phyloP scores from a whole-genome alignment of 306 rosid species.

The Datisca glomerata region DNA sequence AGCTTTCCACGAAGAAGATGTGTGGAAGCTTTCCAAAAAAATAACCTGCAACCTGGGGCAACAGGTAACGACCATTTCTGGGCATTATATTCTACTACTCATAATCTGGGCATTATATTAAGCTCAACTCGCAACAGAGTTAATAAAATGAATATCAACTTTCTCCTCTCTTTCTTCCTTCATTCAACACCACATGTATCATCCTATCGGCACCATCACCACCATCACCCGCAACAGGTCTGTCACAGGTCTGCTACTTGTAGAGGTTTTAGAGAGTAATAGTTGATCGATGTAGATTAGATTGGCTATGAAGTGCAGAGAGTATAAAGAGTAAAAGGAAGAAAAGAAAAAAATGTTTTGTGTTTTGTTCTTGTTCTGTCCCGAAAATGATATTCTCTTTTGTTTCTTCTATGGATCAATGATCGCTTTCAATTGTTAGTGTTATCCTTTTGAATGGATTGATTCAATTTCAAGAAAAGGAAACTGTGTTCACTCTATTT shows the following conservation, averaged over 20 bases:
- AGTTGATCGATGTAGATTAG: not conserved
- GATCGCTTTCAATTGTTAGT: not conserved
- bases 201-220: not conserved
- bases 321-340: not conserved
- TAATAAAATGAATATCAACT: too few relatives aligned
- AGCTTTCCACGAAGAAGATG: too few relatives aligned
- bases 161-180: too few relatives aligned
- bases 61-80: too few relatives aligned
- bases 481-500: not conserved
- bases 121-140: too few relatives aligned
- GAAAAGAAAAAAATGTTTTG: not conserved
- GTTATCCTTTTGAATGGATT: not conserved
- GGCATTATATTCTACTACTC: too few relatives aligned
- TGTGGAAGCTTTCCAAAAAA: too few relatives aligned
- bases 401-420: too few relatives aligned
- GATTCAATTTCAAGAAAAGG: not conserved
- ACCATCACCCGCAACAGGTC: not conserved
- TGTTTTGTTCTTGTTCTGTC: not conserved
- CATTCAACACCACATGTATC: too few relatives aligned
- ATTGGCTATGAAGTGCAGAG: not conserved
- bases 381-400: not conserved
- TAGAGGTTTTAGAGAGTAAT: not conserved
- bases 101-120: too few relatives aligned
- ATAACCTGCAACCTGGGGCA: too few relatives aligned
- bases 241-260: not conserved